phyloP scores from a whole-genome alignment of 2,329 filamentous ascomycete species.

The Penicillium sp. region DNA sequence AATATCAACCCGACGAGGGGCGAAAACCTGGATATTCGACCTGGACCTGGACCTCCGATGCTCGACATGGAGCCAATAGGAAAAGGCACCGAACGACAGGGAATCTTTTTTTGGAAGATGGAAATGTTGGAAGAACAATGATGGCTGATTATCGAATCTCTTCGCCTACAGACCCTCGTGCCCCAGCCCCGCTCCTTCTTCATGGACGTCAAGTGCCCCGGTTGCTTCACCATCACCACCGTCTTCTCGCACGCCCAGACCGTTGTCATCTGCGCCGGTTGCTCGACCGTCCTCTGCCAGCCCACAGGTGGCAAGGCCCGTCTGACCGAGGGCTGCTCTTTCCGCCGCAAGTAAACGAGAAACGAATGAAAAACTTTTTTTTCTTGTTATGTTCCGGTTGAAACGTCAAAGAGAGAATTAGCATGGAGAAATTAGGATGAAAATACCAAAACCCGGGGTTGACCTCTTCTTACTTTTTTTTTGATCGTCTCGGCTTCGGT shows the following conservation, averaged over 20 bases:
- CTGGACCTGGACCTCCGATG: conserved; percentile 6
- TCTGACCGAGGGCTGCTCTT: conserved; percentile 99
- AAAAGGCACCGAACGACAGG: conserved; percentile 2
- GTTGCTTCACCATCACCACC: conserved; percentile 99
- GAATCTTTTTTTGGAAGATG: not conserved
- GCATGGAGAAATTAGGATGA: conserved; percentile 33
- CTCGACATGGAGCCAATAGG: conserved; percentile 6
- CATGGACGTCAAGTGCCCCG: conserved; percentile 99
- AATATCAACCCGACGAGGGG: conserved; percentile 7
- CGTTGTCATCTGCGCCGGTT: conserved; percentile 99
- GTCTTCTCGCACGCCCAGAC: conserved; percentile 99
- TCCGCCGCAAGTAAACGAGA: conserved; percentile 91
- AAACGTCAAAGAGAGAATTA: conserved; percentile 30
- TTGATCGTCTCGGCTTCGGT: conserved; percentile 25
- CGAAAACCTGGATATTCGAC: conserved; percentile 5
- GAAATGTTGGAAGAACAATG: conserved; percentile 6
- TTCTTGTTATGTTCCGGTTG: conserved; percentile 29
- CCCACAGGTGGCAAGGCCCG: conserved; percentile 98
- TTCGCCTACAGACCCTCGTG: conserved; percentile 72
- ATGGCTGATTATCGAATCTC: conserved; percentile 11
- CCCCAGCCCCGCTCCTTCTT: conserved; percentile 98
- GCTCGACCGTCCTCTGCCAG: conserved; percentile 99
- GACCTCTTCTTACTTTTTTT: conserved; percentile 21
- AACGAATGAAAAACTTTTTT: conserved; percentile 30
- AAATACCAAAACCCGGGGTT: conserved; percentile 28